phyloP scores from a whole-genome alignment of 164 flowering plant species.

The Macadamia integrifolia region DNA sequence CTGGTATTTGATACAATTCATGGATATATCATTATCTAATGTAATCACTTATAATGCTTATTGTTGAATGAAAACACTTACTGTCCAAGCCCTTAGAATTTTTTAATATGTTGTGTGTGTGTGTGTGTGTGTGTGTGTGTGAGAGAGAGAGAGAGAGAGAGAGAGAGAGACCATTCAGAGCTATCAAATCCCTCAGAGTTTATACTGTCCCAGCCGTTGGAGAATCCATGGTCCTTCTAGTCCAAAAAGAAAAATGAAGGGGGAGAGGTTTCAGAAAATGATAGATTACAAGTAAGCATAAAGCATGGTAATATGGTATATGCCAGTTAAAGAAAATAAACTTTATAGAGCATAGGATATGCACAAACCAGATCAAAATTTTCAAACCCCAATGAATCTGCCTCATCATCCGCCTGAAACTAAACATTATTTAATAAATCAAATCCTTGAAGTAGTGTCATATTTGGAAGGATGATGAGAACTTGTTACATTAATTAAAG shows the following conservation, averaged over 20 bases:
- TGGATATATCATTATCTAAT: no score
- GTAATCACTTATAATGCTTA: no score
- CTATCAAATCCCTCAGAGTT: constrained; percentile 4
- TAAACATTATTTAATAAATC: no score
- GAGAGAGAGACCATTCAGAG: constrained; percentile 2
- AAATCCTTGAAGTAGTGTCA: no score
- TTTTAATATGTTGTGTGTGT: no score
- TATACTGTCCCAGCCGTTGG: constrained; percentile 5
- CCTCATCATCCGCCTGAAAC: constrained; percentile 48
- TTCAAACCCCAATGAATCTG: constrained; percentile 45
- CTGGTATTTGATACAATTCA: no score
- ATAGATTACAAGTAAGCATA: neutral
- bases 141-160: constrained; percentile 1
- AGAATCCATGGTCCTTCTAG: constrained; percentile 15
- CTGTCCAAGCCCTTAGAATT: no score
- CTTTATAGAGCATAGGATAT: neutral
- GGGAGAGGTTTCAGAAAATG: neutral
- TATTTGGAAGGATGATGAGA: no score
- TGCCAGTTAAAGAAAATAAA: neutral
- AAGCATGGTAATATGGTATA: no score
- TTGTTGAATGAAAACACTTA: no score
- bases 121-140: no score
- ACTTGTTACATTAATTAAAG: no score
- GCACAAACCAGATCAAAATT: constrained; percentile 31
- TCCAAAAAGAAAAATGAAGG: neutral